phyloP scores from a whole-genome alignment of 305 asterid species.

The Fraxinus sp. region DNA sequence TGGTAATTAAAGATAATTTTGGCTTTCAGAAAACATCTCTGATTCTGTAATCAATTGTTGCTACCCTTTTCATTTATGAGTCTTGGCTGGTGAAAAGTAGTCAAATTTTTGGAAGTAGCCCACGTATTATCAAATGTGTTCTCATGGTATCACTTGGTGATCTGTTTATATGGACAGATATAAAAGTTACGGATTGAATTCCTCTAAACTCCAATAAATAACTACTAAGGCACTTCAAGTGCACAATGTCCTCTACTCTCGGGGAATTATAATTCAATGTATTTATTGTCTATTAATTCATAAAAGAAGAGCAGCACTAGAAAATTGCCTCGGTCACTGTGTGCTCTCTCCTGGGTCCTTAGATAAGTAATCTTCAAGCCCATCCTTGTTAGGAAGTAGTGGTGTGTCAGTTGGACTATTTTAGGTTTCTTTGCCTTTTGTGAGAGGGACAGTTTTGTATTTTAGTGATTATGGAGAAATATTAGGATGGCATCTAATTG shows the following conservation, averaged over 20 bases:
- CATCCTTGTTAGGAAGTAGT: conserved; percentile 7
- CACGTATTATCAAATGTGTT: not conserved
- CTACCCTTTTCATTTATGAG: not conserved
- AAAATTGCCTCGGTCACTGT: conserved; percentile 2
- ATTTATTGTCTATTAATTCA: not conserved
- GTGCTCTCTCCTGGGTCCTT: not conserved
- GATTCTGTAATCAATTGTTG: not conserved
- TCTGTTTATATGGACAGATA: not conserved
- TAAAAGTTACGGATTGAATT: not conserved
- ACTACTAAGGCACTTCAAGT: not conserved
- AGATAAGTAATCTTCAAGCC: not conserved
- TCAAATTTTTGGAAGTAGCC: not conserved
- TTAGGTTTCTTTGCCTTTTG: not conserved
- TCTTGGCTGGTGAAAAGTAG: not conserved
- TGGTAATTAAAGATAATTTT: not conserved
- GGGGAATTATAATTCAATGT: not conserved
- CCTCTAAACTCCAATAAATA: not conserved
- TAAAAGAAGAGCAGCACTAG: conserved; percentile 8
- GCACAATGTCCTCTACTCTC: not conserved
- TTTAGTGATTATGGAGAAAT: not conserved
- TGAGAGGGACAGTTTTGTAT: not conserved
- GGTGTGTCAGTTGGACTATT: not conserved
- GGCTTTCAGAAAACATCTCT: not conserved
- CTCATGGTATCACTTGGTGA: not conserved
- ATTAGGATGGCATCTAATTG: not conserved